Base-by-base conservation (phyloP, 495 filamentous ascomycete species). In the Hypoxylon intermedium region DNA sequence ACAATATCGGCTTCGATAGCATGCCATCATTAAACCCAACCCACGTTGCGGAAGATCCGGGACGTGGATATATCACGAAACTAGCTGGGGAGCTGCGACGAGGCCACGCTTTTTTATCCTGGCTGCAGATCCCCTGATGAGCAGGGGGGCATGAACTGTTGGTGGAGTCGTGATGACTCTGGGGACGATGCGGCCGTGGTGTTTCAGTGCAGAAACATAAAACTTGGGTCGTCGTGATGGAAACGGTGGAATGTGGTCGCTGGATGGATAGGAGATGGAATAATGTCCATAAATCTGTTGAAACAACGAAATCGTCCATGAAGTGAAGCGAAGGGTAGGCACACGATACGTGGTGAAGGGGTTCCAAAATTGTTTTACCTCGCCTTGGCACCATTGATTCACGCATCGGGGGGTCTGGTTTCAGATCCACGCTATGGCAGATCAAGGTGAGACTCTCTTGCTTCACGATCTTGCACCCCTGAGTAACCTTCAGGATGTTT, bases 191-290 rank as follows among this genome's bases (percentile, higher is more conserved):
- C 33, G 20, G 19, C 24, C 37, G 52, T 43, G 30, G 33, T 36
- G 62, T 60, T 65, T 65, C 62, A 65, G 51, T 24, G 44, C 18
- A 54, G 45, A 65, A 56, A 60, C 55, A 60, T 41, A 19, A 65
- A 60, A 65, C 50, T 9, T 33, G 26, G 0, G 46, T 24, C 34
- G 26, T 47, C 41, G 51, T 36, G 20, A 42, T 56, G 15, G 7
- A 42, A 16, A 15, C 12, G 33, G 24, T 34, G 54, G 28, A 7
- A 37, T 7, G 21, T 37, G 16, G 11, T 19, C 19, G 37, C 12
- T 12, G 9, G 33, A 47, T 46, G 16, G 16, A 18, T 19, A 19
- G 21, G 24, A 44, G 24, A 23, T 34, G 24, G 24, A 15, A 15
- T 15, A 30, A 47, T 47, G 13, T 46, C 56, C 46, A 53, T 26